Base-by-base conservation (phyloP, 768 basidiomycete genomes). In the Daedalea quercina region DNA sequence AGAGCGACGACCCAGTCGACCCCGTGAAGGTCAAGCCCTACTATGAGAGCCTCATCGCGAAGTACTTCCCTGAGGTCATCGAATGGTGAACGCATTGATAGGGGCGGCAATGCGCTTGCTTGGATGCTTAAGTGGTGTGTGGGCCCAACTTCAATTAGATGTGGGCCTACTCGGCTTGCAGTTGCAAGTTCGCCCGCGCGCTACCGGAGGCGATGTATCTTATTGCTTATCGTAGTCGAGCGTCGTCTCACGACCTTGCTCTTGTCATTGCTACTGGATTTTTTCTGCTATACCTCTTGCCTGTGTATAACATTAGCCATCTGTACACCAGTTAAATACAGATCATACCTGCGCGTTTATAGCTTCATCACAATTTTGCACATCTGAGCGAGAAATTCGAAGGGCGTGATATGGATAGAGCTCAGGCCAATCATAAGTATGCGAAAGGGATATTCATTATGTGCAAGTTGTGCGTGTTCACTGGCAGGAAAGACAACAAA, bases 11-110 rank as follows among this genome's bases (percentile, higher is more conserved):
- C 41, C 78, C 82, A 3, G 79, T 84, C 50, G 68, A 81, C 47
- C 74, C 76, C 13, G 80, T 75, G 42, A 73, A 77, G 61, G 74
- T 95, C 22, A 77, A 81, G 56, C 87, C 90, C 13, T 95, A 96
- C 70, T 96, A 96, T 64, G 76, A 88, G 63, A 69, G 70, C 1
- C 73, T 96, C 26, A 94, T 96, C 60, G 74, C 77, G 34, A 92
- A 90, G 64, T 96, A 81, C 72, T 94, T 96, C 75, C 90, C 90
- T 35, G 71, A 80, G 0, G 77, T 81, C 50, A 70, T 95, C 31
- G 84, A 92, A 58, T 94, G 92, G 92, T 95, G 42, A 54, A 44
- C 28, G 28, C 28, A 6, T 31, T n/a, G n/a, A n/a, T n/a, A n/a
- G n/a, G 28, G 6, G 11, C 28, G 28, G 28, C 28, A 11, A 31